Evolutionary conservation across 1,284 basidiomycete genomes (phyloP), one percentile per base, ranked within the genome.

Genomic region (Trichosporon sp.): DNA sequence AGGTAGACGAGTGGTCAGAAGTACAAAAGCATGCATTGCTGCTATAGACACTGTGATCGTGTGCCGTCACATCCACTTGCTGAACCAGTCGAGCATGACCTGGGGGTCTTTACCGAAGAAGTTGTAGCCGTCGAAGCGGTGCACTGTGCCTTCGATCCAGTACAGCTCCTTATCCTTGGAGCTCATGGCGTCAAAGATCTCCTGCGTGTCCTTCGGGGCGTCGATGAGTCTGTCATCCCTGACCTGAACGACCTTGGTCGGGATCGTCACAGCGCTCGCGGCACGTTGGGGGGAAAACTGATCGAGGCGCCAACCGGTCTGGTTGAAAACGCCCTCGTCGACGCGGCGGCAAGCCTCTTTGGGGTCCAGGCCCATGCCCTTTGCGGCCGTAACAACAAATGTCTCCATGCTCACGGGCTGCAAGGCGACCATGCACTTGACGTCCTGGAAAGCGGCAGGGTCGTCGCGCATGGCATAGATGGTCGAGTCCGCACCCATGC

Each of bases 101-200:
- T 38, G 43, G 1, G 65, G 69, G 2, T 48, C 11, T 21, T 67
- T 35, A 19, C 40, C 32, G 19, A 70, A 67, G 59, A 61, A 69
- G 54, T 63, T 70, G 69, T 70, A 70, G 14, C 69, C 69, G 65
- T 70, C 69, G n/a, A 64, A 70, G 21, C 65, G 56, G 16, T 32
- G n/a, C 4, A n/a, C n/a, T 1, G 69, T 70, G 31, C 69, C 69
- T 14, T 21, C 16, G 59, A 70, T 67, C 59, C 69, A 70, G 69
- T 51, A 56, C n/a, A 70, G 46, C 35, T 70, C 48, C 65, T 67
- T 70, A 19, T 70, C 66, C 11, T 65, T 54, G 35, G 59, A 21
- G n/a, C 43, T 56, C 38, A 70, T 40, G 5, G 11, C 16, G 46
- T 70, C 69, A n/a, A 46, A 67, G 31, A 70, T 70, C 66, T 70